Conservation (phyloP, 2,329 filamentous ascomycete genomes). For the Ramichloridium luteum region DNA sequence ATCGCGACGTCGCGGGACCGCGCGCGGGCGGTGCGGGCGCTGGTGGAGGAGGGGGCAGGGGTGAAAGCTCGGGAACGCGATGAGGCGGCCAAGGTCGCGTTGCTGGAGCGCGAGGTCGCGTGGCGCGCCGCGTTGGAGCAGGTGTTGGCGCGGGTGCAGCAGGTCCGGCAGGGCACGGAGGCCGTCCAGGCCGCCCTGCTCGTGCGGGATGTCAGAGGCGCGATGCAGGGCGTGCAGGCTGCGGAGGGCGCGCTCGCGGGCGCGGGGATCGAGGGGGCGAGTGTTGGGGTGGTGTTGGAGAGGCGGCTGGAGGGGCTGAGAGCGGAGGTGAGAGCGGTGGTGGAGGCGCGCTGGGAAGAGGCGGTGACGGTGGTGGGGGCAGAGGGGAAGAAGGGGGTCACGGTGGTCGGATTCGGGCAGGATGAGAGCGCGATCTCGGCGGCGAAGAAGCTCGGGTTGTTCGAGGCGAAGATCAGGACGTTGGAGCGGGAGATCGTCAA, state of each 20-base stretch:
- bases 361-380: conserved; percentile 48
- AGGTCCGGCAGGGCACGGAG: conserved; percentile 38
- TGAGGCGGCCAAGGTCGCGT: conserved; percentile 40
- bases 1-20: conserved; percentile 64
- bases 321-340: conserved; percentile 50
- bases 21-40: conserved; percentile 68
- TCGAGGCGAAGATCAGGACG: conserved; percentile 18
- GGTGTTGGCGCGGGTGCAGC: conserved; percentile 39
- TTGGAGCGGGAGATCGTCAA: conserved; percentile 20
- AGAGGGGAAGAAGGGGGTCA: conserved; percentile 28
- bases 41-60: conserved; percentile 48
- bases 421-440: no score
- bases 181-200: conserved; percentile 33
- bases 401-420: conserved; percentile 9
- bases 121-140: conserved; percentile 44
- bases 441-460: conserved; percentile 15
- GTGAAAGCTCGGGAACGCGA: no score
- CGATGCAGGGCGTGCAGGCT: conserved; percentile 38
- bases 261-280: conserved; percentile 50
- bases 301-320: conserved; percentile 54
- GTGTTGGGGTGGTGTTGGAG: conserved; percentile 54
- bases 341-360: conserved; percentile 62
- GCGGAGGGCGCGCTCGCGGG: conserved; percentile 43
- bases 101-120: conserved; percentile 46
- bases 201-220: conserved; percentile 32